Base-by-base conservation (phyloP, 805 yeast species). In the Priceomyces fermenticarens region DNA sequence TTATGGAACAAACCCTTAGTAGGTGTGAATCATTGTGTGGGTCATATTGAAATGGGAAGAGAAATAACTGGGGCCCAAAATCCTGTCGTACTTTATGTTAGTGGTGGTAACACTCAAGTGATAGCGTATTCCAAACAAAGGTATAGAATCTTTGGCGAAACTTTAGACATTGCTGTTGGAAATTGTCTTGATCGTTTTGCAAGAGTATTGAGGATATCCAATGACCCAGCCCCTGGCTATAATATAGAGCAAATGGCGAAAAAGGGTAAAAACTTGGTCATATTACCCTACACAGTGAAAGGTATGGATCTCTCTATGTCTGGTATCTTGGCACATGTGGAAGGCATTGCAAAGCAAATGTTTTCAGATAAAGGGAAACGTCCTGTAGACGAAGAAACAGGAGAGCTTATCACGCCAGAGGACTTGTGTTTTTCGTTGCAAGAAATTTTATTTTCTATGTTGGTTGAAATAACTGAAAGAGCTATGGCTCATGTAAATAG, bases 291-390 rank as follows among this genome's bases (percentile, higher is more conserved):
- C 58, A 91, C 99, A 0, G 99, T 93, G 11, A 93, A 93, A 61
- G 99, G 99, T 3, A 93, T 93, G 99, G 99, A 93, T 62, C 57
- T 93, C 42, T 86, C 96, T 37, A 88, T 93, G 96, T 85, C 96
- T 50, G 99, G 99, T 8, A 88, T 93, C 32, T 65, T 93, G 43
- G 97, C 90, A 11, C 81, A 78, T 56, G 78, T 93, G 38, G 98
- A 91, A 52, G 76, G 75, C 23, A 62, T 90, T 13, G 97, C 97
- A 0, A 75, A 80, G 43, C 91, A 84, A 49, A 60, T 87, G 46
- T 79, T 83, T 55, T 72, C 75, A 10, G 43, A 44, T 8, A 63
- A 62, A 40, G 65, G 64, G 35, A 73, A 71, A 45, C 65, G 66
- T 47, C 57, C 61, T 23, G 49, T 67, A 27, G 69, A 63, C 40